Conservation (phyloP, 1,139 yeast species). For the Yamadazyma taylorii region DNA sequence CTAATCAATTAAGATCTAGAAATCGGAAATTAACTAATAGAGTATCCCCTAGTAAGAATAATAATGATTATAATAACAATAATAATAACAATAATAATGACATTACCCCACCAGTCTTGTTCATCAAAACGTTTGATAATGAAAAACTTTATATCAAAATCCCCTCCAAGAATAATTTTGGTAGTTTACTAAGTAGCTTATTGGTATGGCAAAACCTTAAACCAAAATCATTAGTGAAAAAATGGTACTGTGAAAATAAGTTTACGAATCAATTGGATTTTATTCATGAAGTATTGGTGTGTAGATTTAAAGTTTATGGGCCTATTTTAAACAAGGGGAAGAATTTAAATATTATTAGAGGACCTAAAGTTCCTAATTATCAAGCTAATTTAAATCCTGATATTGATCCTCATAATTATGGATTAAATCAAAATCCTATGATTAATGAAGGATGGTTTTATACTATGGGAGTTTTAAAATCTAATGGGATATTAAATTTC, state of each 20-base stretch:
- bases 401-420: slow-evolving; percentile 9
- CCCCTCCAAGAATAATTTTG: slow-evolving; percentile 44
- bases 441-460: slow-evolving; percentile 68
- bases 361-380: slow-evolving; percentile 49
- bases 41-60: neutral
- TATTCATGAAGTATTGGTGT: slow-evolving; percentile 52
- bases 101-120: slow-evolving; percentile 41
- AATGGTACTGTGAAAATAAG: slow-evolving; percentile 51
- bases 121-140: slow-evolving; percentile 47
- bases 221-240: slow-evolving; percentile 58
- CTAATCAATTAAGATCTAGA: slow-evolving; percentile 4
- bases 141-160: slow-evolving; percentile 49
- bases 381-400: slow-evolving; percentile 23
- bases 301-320: slow-evolving; percentile 65
- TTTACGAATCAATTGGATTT: slow-evolving; percentile 31
- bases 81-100: neutral
- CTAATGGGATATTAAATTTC: slow-evolving; percentile 65
- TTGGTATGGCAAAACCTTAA: slow-evolving; percentile 65
- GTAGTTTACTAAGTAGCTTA: slow-evolving; percentile 49
- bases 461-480: slow-evolving; percentile 70
- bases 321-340: slow-evolving; percentile 51
- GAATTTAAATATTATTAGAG: slow-evolving; percentile 40
- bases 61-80: neutral
- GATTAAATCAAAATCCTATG: slow-evolving; percentile 4
- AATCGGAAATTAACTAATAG: slow-evolving; percentile 6